Percentiles rank a stretch among this genome's conserved stretches.
These are phyloP conservation scores for Sarcocystis neurona DNA, from an alignment of 169 alveolate genomes.

Conservation along the genomic window DNA sequence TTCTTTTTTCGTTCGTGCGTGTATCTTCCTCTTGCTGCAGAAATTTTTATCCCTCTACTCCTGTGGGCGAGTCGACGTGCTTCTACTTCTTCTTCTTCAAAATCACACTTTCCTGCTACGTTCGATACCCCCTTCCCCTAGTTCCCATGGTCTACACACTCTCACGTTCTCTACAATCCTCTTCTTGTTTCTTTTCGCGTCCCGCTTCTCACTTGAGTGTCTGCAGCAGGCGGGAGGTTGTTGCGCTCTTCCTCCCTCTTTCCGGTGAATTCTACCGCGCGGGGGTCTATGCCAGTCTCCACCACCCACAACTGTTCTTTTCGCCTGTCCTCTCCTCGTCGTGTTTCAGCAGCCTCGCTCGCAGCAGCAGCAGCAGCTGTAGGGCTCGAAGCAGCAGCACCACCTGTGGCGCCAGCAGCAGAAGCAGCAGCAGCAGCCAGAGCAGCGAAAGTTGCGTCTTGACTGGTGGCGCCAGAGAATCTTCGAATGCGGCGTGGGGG, in stretches of 20 bases:
- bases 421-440: neutral
- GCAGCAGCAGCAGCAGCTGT: neutral
- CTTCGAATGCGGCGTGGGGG: no score
- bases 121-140: neutral
- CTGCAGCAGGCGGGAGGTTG: neutral
- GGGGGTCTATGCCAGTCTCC: no score
- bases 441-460: constrained; percentile 10
- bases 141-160: neutral
- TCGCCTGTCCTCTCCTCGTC: neutral
- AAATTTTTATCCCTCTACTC: neutral
- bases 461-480: no score
- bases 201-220: neutral
- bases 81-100: neutral
- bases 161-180: neutral
- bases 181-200: neutral
- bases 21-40: no score
- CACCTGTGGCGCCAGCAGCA: neutral
- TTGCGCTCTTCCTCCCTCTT: neutral
- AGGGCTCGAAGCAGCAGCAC: neutral
- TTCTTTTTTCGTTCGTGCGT: no score
- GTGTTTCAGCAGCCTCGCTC: neutral
- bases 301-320: no score
- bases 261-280: no score
- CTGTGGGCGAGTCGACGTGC: neutral
- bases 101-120: neutral